These are phyloP conservation scores for Cutaneotrichosporon mucoides DNA, from an alignment of 1,284 basidiomycete species.

Conservation along the genomic window DNA sequence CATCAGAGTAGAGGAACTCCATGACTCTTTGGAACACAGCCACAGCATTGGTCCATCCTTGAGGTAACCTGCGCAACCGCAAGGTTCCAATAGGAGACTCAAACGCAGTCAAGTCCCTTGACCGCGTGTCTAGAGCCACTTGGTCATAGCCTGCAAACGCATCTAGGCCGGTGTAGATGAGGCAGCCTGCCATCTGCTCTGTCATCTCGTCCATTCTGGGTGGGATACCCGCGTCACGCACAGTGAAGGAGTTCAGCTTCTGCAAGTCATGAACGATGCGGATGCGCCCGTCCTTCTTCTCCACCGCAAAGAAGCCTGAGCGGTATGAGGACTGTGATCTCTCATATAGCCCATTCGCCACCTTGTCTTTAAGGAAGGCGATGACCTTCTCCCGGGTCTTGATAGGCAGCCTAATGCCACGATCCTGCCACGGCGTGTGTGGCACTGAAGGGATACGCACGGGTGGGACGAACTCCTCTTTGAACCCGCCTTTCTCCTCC, in stretches of 20 bases:
- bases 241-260: slow-evolving; percentile 10
- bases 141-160: slow-evolving; percentile 15
- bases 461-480: slow-evolving; percentile 1
- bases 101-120: slow-evolving; percentile 9
- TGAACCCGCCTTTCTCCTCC: slow-evolving; percentile 7
- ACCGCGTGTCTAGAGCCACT: neutral
- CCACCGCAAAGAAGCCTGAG: slow-evolving; percentile 9
- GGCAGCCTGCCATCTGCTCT: slow-evolving; percentile 8
- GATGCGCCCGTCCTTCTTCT: slow-evolving; percentile 15
- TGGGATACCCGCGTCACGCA: slow-evolving; percentile 6
- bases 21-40: slow-evolving; percentile 11
- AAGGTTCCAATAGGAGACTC: slow-evolving; percentile 14
- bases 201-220: slow-evolving; percentile 16
- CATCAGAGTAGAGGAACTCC: slow-evolving; percentile 10
- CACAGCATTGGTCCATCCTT: slow-evolving; percentile 15
- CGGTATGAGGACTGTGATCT: slow-evolving; percentile 7
- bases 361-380: slow-evolving; percentile 1
- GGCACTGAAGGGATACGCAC: neutral
- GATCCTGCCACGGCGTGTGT: slow-evolving; percentile 7
- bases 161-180: slow-evolving; percentile 11
- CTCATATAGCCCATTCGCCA: slow-evolving; percentile 6
- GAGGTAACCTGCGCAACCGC: slow-evolving; percentile 6
- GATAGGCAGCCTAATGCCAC: neutral
- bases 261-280: slow-evolving; percentile 15
- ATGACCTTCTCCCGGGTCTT: slow-evolving; percentile 4